These are phyloP conservation scores for Barnettozyma pratensis DNA, from an alignment of 805 yeast species.

Conservation along the genomic window DNA sequence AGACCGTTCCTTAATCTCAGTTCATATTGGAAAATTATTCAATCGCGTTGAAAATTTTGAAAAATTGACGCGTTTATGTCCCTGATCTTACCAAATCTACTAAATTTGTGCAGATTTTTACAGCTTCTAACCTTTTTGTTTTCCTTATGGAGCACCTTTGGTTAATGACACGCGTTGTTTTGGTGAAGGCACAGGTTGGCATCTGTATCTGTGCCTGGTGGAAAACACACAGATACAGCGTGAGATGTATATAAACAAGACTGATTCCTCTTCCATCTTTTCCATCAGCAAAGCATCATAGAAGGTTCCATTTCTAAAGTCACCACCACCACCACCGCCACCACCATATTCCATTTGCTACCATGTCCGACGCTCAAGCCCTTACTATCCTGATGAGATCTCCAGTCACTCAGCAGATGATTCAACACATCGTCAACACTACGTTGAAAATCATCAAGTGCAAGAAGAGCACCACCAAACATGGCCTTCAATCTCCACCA, in stretches of 20 bases:
- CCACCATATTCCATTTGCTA: background rate
- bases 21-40: no score
- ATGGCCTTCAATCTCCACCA: conserved; percentile 29
- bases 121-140: background rate
- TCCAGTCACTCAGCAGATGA: conserved; percentile 72
- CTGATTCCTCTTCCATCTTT: no score
- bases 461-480: conserved; percentile 28
- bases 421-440: conserved; percentile 59
- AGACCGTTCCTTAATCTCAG: no score
- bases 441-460: conserved; percentile 68
- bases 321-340: no score
- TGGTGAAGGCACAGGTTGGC: background rate
- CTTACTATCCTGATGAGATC: conserved; percentile 52
- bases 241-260: no score
- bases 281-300: no score
- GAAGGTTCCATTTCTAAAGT: no score
- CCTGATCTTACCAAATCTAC: background rate
- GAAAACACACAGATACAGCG: no score
- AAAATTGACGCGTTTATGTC: background rate
- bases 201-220: background rate
- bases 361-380: conserved; percentile 50
- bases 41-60: no score
- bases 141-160: background rate
- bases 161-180: background rate
- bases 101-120: background rate